Conservation (phyloP, 345 rosid species). For the Lumnitzera littorea region DNA sequence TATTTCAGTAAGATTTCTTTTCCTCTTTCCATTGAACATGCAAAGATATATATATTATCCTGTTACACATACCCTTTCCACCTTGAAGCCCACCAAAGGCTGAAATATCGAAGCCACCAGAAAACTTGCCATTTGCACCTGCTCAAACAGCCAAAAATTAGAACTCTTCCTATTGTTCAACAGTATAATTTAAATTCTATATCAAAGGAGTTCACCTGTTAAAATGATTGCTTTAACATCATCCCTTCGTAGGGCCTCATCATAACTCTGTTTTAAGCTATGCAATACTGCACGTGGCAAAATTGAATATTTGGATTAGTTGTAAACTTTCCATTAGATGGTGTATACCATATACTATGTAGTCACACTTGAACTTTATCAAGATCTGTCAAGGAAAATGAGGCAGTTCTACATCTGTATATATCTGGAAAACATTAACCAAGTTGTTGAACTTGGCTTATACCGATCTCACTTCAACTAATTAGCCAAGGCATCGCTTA, state of each 20-base stretch:
- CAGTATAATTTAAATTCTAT: background rate
- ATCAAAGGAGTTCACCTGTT: slow-evolving; percentile 35
- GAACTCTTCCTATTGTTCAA: background rate
- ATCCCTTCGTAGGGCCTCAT: slow-evolving; percentile 65
- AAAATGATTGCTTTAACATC: slow-evolving; percentile 96
- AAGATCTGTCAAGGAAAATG: too few relatives aligned
- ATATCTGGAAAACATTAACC: too few relatives aligned
- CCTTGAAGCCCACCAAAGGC: slow-evolving; percentile 58
- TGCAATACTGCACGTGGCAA: slow-evolving; percentile 42
- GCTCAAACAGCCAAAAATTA: slow-evolving; percentile 12
- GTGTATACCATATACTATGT: too few relatives aligned
- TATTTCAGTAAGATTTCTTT: too few relatives aligned
- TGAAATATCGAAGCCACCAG: slow-evolving; percentile 92
- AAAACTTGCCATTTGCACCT: slow-evolving; percentile 90
- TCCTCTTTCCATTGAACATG: too few relatives aligned
- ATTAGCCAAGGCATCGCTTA: too few relatives aligned
- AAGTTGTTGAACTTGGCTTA: too few relatives aligned
- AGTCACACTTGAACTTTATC: too few relatives aligned
- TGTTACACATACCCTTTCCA: slow-evolving; percentile 40
- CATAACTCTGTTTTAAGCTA: slow-evolving; percentile 72
- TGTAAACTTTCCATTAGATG: background rate
- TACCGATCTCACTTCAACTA: too few relatives aligned
- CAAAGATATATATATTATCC: too few relatives aligned
- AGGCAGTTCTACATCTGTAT: too few relatives aligned
- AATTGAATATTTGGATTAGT: background rate